These are phyloP conservation scores for Salisapilia sapeloensis DNA, from an alignment of 352 stramenopile genomes.

Conservation along the genomic window DNA sequence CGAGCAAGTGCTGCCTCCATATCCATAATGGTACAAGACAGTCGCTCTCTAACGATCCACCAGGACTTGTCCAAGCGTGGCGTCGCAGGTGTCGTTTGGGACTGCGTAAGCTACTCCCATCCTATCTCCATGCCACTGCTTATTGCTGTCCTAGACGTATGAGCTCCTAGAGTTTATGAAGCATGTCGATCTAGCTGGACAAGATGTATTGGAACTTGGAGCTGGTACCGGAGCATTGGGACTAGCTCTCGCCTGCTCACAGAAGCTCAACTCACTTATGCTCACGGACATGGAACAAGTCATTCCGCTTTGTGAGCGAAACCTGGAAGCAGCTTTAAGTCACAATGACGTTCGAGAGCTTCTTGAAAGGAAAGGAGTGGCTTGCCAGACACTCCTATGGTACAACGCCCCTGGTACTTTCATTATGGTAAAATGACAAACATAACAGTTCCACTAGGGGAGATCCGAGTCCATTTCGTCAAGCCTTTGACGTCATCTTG, in stretches of 20 bases:
- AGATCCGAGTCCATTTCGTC: neutral
- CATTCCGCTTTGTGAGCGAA: slow-evolving; percentile 18
- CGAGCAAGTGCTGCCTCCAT: slow-evolving; percentile 22
- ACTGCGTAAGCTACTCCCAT: slow-evolving; percentile 21
- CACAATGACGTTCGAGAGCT: slow-evolving; percentile 9
- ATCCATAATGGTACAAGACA: slow-evolving; percentile 5
- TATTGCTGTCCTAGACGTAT: slow-evolving; percentile 11
- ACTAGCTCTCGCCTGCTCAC: slow-evolving; percentile 13
- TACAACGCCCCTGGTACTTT: slow-evolving; percentile 5
- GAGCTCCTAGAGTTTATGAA: slow-evolving; percentile 24
- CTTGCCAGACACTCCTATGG: slow-evolving; percentile 16
- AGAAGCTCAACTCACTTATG: slow-evolving; percentile 12
- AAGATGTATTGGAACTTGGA: slow-evolving; percentile 33
- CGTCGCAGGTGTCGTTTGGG: slow-evolving; percentile 59
- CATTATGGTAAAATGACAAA: neutral
- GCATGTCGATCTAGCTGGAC: slow-evolving; percentile 5
- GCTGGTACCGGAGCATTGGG: slow-evolving; percentile 32
- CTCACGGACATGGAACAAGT: slow-evolving; percentile 37
- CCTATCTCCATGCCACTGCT: neutral
- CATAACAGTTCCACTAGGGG: too few relatives aligned
- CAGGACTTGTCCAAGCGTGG: slow-evolving; percentile 28
- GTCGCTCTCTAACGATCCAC: slow-evolving; percentile 7
- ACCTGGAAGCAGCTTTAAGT: slow-evolving; percentile 10
- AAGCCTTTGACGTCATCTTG: slow-evolving; percentile 11
- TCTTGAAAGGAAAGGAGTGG: slow-evolving; percentile 7